Conservation (phyloP, 257 asterid genomes). For the Fraxinus quadrangulata region DNA sequence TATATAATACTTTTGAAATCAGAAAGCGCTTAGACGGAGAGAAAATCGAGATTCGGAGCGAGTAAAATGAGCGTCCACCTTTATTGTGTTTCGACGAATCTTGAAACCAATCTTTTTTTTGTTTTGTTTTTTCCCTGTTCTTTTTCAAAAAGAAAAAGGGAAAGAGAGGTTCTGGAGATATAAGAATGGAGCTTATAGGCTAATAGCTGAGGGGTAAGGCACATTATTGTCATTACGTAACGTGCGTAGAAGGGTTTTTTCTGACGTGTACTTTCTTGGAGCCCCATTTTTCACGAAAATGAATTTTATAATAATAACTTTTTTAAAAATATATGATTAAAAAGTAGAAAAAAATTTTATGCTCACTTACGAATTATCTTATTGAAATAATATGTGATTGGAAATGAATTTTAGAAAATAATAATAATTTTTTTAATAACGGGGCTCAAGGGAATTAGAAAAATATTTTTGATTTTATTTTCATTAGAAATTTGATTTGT, state of each 20-base stretch:
- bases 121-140: neutral
- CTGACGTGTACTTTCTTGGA: too few relatives aligned
- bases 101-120: neutral
- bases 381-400: too few relatives aligned
- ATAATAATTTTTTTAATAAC: too few relatives aligned
- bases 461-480: too few relatives aligned
- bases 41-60: slow-evolving; percentile 14
- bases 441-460: too few relatives aligned
- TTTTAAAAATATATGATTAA: too few relatives aligned
- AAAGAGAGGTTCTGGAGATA: neutral
- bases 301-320: too few relatives aligned
- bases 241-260: slow-evolving; percentile 43
- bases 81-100: neutral
- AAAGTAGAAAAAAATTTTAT: too few relatives aligned
- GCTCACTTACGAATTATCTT: too few relatives aligned
- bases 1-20: slow-evolving; percentile 36
- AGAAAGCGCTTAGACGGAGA: neutral
- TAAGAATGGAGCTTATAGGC: neutral
- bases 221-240: slow-evolving; percentile 36
- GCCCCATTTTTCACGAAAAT: too few relatives aligned
- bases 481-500: too few relatives aligned
- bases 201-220: slow-evolving; percentile 37
- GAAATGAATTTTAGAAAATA: too few relatives aligned
- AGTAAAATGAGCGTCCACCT: slow-evolving; percentile 28
- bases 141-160: neutral